Conservation (phyloP, 805 yeast species). For the Cyberlindnera galapagoensis region DNA sequence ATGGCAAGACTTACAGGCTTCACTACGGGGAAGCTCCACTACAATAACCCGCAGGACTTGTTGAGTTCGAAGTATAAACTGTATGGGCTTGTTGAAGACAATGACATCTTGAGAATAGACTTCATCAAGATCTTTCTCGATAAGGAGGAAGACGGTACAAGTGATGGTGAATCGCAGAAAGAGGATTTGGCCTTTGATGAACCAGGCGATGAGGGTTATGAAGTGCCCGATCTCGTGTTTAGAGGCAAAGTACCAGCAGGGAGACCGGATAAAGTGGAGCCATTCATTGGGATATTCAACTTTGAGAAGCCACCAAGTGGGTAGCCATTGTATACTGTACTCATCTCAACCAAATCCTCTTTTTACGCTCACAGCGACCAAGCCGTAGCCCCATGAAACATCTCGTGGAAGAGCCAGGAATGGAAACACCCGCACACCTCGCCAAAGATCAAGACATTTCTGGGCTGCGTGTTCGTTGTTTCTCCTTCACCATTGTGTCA, state of each 20-base stretch:
- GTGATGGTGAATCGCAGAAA: slow-evolving; percentile 3
- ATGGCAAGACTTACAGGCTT: slow-evolving; percentile 51
- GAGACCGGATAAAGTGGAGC: slow-evolving; percentile 43
- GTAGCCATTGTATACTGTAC: too few relatives aligned
- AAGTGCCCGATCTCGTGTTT: slow-evolving; percentile 41
- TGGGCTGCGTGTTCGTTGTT: too few relatives aligned
- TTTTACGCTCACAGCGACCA: too few relatives aligned
- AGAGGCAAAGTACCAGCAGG: slow-evolving; percentile 48
- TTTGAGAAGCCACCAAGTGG: slow-evolving; percentile 30
- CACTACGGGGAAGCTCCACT: slow-evolving; percentile 42
- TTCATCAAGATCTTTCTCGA: slow-evolving; percentile 39
- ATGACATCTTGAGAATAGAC: slow-evolving; percentile 41
- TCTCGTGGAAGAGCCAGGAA: too few relatives aligned
- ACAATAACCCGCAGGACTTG: slow-evolving; percentile 41
- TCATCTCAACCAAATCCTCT: too few relatives aligned
- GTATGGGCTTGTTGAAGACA: slow-evolving; percentile 41
- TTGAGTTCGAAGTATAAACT: slow-evolving; percentile 41
- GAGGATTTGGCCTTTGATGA: slow-evolving; percentile 19
- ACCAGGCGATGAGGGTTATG: slow-evolving; percentile 33
- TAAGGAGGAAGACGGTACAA: slow-evolving; percentile 10
- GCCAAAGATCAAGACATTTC: too few relatives aligned
- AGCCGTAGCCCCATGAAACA: too few relatives aligned
- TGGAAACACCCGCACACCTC: too few relatives aligned
- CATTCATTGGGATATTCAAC: slow-evolving; percentile 49
- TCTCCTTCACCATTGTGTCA: too few relatives aligned